phyloP scores from a whole-genome alignment of 306 rosid genomes.

The Fragaria vesca region DNA sequence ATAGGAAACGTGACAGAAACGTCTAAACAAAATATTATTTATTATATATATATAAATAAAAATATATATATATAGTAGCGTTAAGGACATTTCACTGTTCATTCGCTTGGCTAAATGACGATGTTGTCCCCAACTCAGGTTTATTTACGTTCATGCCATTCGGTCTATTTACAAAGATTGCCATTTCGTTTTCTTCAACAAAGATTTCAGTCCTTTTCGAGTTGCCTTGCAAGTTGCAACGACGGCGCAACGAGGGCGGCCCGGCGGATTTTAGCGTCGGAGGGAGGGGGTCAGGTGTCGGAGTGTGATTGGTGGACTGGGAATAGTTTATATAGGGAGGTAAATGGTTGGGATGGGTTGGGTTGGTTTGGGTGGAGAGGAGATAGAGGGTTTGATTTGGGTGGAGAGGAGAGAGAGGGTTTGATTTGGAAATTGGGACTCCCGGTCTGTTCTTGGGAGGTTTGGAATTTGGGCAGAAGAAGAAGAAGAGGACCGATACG shows the following conservation, averaged over 20 bases:
- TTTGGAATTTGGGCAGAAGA: neutral
- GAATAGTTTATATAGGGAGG: neutral
- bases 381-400: too few relatives aligned
- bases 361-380: neutral
- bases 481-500: too few relatives aligned
- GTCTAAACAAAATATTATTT: too few relatives aligned
- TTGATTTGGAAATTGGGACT: neutral
- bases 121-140: too few relatives aligned
- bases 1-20: too few relatives aligned
- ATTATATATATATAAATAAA: too few relatives aligned
- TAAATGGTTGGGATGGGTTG: neutral
- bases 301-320: neutral
- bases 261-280: slow-evolving; percentile 25
- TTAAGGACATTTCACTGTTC: too few relatives aligned
- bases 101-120: too few relatives aligned
- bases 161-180: too few relatives aligned
- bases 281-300: neutral
- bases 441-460: neutral
- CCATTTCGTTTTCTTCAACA: too few relatives aligned
- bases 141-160: too few relatives aligned
- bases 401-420: neutral
- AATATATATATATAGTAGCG: too few relatives aligned
- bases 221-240: slow-evolving; percentile 14
- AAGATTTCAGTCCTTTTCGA: neutral
- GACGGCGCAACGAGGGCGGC: neutral